Conservation (phyloP, 1,139 yeast species). For the Sugiyamaella neomexicana region DNA sequence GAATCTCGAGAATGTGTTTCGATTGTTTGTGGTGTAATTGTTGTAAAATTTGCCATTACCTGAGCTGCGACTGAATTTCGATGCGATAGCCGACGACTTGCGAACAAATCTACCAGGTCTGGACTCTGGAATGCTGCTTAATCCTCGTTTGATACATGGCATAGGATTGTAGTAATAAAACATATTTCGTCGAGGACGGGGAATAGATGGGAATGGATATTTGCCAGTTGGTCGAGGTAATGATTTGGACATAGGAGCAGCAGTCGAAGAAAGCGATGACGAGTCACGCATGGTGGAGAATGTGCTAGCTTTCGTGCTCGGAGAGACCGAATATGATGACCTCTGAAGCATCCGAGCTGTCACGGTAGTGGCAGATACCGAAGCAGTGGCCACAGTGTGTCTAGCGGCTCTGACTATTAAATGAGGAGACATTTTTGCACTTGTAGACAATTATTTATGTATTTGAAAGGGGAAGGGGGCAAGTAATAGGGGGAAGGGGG, state of each 20-base stretch:
- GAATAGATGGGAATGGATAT: conserved; percentile 59
- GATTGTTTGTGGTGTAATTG: not conserved
- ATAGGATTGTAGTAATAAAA: conserved; percentile 51
- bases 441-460: too few relatives aligned
- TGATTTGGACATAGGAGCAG: conserved; percentile 7
- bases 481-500: not conserved
- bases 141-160: conserved; percentile 35
- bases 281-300: conserved; percentile 6
- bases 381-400: conserved; percentile 16
- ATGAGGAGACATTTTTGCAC: not conserved
- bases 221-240: conserved; percentile 16
- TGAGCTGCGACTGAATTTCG: conserved; percentile 5
- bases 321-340: not conserved
- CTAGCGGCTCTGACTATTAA: conserved; percentile 13
- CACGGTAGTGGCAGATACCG: conserved; percentile 17
- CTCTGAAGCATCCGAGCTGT: conserved; percentile 14
- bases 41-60: not conserved
- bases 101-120: conserved; percentile 25
- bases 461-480: too few relatives aligned
- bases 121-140: conserved; percentile 26
- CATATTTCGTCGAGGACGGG: conserved; percentile 62
- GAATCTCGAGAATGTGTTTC: conserved; percentile 11
- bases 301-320: conserved; percentile 3
- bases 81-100: conserved; percentile 17
- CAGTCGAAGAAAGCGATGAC: conserved; percentile 7